A percentile compares a stretch with the other conserved stretches of the same genome.
Evolutionary conservation across 2,329 filamentous ascomycete species (phyloP).

Genomic region (Thermoascus crustaceus): DNA sequence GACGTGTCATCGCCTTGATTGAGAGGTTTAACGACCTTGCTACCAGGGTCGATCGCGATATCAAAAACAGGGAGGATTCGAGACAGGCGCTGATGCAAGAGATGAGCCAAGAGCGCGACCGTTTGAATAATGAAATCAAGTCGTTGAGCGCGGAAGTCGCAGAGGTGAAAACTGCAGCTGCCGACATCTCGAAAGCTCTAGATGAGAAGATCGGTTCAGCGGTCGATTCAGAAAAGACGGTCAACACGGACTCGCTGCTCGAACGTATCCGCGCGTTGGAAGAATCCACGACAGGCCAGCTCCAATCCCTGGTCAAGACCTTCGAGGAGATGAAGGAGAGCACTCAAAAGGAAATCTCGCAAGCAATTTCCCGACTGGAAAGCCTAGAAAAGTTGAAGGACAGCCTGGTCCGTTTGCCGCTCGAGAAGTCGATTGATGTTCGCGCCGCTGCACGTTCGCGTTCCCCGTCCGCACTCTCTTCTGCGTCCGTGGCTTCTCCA

Average conservation of each 20-base stretch:
- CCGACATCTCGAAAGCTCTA: constrained; percentile 1
- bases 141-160: constrained; percentile 6
- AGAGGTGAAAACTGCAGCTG: constrained; percentile 3
- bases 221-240: not conserved
- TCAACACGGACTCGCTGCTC: constrained; percentile 1
- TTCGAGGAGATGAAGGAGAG: constrained; percentile 1
- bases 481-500: no score
- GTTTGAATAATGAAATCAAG: constrained; percentile 9
- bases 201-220: not conserved
- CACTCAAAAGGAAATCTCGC: not conserved
- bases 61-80: constrained; percentile 2
- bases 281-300: not conserved
- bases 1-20: constrained; percentile 4
- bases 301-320: not conserved
- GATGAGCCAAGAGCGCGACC: constrained; percentile 10
- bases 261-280: constrained; percentile 7
- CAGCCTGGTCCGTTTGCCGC: constrained; percentile 2
- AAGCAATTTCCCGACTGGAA: constrained; percentile 3
- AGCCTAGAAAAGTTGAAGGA: constrained; percentile 3
- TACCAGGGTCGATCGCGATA: constrained; percentile 1
- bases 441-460: not conserved
- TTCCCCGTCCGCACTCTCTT: not conserved
- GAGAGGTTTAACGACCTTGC: constrained; percentile 5
- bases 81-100: constrained; percentile 6
- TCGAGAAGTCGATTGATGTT: not conserved